Evolutionary conservation across 1,139 yeast genomes (phyloP), one percentile per base, ranked within the genome.

Genomic region (Candida dubliniensis): DNA sequence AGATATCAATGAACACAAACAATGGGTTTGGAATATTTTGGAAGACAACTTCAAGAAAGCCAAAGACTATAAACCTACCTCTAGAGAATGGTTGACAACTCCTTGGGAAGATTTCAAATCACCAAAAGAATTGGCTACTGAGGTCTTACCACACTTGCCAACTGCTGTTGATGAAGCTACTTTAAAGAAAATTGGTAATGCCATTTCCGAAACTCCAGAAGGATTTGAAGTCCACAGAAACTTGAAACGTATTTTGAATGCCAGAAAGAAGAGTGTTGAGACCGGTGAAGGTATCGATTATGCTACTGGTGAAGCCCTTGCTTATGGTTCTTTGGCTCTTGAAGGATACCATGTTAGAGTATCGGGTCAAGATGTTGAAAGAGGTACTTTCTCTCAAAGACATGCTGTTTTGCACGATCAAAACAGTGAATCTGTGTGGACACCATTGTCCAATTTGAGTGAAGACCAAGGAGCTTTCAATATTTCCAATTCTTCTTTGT

Each of bases 311-410:
- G 99, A 93, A 76, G 98, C 98, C 38, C 82, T 93, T 61, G 99
- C 99, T 34, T 91, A 84, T 62, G 99, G 98, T 63, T 82, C 97
- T 44, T 79, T 93, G 59, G 85, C 87, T 45, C 70, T 84, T 61
- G 99, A 93, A 72, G 99, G 99, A 52, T 87, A 86, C 72, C 96
- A 93, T 60, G 95, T 93, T 48, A 89, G 99, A 78, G 87, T 93
- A 45, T 88, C 97, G 42, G 99, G 99, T 66, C 98, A 93, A 77
- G 99, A 93, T 81, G 99, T 93, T 55, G 99, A 95, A 79, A 90
- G 99, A 83, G 99, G 99, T 79, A 93, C 99, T 39, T 93, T 93
- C 80, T 93, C 99, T 48, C 99, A 93, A 77, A 95, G 99, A 77
- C 99, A 93, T 65, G 95, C 99, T 45, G 98, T 93, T 42, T 79